Percentiles rank a stretch among this genome's conserved stretches.
Conservation (phyloP, 495 filamentous ascomycete species). For the Parathielavia hyrcaniae region DNA sequence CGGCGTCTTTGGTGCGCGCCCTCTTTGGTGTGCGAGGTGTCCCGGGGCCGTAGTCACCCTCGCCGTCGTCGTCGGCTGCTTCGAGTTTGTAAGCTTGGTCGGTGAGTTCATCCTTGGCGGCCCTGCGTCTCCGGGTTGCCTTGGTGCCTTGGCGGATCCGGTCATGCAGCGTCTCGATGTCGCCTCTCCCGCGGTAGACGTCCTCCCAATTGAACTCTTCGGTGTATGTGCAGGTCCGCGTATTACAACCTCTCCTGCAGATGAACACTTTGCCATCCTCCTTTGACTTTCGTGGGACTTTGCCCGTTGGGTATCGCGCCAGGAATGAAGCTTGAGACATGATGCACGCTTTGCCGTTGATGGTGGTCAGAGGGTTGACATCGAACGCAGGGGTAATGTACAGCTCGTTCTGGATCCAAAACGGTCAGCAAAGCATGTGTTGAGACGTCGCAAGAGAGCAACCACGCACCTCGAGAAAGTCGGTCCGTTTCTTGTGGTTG, state of each 20-base stretch:
- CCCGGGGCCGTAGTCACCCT: constrained; percentile 40
- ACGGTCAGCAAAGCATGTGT: not conserved
- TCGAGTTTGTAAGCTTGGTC: constrained; percentile 46
- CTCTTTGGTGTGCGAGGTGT: constrained; percentile 37
- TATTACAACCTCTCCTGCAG: constrained; percentile 83
- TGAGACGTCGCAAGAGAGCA: not conserved
- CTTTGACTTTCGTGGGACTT: constrained; percentile 61
- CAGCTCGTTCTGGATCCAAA: constrained; percentile 62
- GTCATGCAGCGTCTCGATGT: constrained; percentile 57
- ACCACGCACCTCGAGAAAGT: constrained; percentile 59
- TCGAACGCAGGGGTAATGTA: constrained; percentile 86
- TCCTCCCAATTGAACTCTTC: constrained; percentile 91
- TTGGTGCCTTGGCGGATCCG: constrained; percentile 65
- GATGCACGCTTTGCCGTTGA: constrained; percentile 80
- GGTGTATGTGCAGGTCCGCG: constrained; percentile 81
- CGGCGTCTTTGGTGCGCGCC: constrained; percentile 25
- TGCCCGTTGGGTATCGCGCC: constrained; percentile 66
- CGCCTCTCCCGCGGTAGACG: constrained; percentile 59
- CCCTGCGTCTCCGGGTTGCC: constrained; percentile 55
- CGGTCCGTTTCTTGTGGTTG: constrained; percentile 72
- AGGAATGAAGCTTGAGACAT: constrained; percentile 64
- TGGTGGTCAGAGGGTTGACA: constrained; percentile 74
- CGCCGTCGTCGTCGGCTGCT: constrained; percentile 34
- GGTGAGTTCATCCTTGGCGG: constrained; percentile 26
- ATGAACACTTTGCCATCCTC: constrained; percentile 86